Conservation (phyloP, 1,139 yeast species). For the Yamadazyma atlantica region DNA sequence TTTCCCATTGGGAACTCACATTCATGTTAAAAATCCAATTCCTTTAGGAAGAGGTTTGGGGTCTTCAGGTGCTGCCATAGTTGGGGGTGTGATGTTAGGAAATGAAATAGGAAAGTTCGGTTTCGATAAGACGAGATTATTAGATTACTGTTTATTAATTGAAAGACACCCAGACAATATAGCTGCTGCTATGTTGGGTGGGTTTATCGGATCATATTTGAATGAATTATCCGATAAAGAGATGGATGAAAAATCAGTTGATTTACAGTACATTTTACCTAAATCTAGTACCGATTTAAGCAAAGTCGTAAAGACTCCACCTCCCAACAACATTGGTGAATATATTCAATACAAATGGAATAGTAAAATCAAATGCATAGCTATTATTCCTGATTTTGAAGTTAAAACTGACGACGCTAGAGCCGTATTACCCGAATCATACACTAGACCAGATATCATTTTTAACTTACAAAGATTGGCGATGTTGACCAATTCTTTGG, state of each 20-base stretch:
- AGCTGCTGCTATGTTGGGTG: conserved; percentile 99
- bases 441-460: conserved; percentile 79
- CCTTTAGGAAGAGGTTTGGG: conserved; percentile 97
- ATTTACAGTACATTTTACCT: conserved; percentile 81
- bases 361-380: conserved; percentile 77
- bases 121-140: conserved; percentile 74
- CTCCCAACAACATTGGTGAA: conserved; percentile 87
- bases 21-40: conserved; percentile 83
- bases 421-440: conserved; percentile 79
- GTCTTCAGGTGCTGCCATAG: conserved; percentile 98
- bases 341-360: conserved; percentile 87
- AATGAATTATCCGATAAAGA: conserved; percentile 76
- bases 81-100: conserved; percentile 93
- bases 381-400: conserved; percentile 91
- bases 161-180: conserved; percentile 98
- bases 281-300: conserved; percentile 65
- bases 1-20: conserved; percentile 83
- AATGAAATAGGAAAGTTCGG: conserved; percentile 76
- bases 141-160: conserved; percentile 93
- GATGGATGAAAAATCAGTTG: conserved; percentile 72
- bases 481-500: conserved; percentile 67
- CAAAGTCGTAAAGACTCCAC: conserved; percentile 33
- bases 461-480: conserved; percentile 69
- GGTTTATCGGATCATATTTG: conserved; percentile 92
- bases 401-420: conserved; percentile 90